Evolutionary conservation across 2,329 filamentous ascomycete species (phyloP), one percentile per base, ranked within the genome.

Genomic region (Colletotrichum filicis): DNA sequence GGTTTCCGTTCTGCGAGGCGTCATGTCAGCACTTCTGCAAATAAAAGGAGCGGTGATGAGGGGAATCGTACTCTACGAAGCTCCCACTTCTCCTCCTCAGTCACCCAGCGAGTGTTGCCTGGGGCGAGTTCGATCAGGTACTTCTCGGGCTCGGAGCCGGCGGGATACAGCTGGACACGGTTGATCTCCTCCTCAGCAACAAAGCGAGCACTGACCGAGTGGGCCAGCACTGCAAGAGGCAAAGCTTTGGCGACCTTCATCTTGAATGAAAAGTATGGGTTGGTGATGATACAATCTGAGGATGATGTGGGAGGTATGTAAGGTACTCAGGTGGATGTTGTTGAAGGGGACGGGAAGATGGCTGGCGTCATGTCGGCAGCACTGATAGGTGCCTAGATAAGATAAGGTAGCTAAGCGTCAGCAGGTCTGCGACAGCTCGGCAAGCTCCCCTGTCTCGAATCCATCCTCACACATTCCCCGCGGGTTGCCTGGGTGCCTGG

Each of bases 1-100:
- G 93, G 76, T 92, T 88, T 78, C 95, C 95, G 80, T 94, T 89
- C 94, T 97, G 78, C 52, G n/a, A n/a, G 24, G 60, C 5, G 7
- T 6, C 5, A 32, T 5, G 57, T 70, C 46, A 66, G 58, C 14
- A 19, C 32, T 35, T 35, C 32, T 26, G 26, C 53, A 12, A n/a
- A 30, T 2, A 14, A 19, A 3, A 49, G 9, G 6, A 59, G 55
- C 7, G 6, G 26, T 3, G 49, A 19, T 2, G 19, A 30, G 32
- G 37, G 19, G 12, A 1, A 28, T 4, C 90, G 71, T 88, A 97
- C 95, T 77, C 95, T 89, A 79, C 93, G 92, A 75, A 98, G 85
- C 82, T 92, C 92, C 95, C 96, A 98, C 84, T 98, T 99, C 85
- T 98, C 92, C 46, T 98, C 94, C 79, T 98, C 96, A 0, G 94